Conservation (phyloP, 805 yeast species). For the Kodamaea laetipori region DNA sequence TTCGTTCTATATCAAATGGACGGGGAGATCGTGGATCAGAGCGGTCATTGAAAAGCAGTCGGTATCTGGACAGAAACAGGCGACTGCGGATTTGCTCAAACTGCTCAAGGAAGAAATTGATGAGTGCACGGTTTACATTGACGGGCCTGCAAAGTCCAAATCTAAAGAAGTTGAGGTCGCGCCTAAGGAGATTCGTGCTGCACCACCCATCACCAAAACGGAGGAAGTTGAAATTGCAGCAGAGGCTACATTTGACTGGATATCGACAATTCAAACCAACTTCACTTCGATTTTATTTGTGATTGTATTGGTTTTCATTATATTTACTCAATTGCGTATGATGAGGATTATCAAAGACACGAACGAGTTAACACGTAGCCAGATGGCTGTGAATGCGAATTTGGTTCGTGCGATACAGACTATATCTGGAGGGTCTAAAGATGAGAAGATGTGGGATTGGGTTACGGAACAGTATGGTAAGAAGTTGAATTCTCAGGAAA, state of each 20-base stretch:
- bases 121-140: conserved; percentile 22
- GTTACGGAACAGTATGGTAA: conserved; percentile 20
- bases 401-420: conserved; percentile 12
- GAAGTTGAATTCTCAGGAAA: conserved; percentile 20
- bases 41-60: conserved; percentile 75
- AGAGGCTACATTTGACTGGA: conserved; percentile 2
- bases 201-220: conserved; percentile 13
- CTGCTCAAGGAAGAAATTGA: conserved; percentile 46
- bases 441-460: conserved; percentile 26
- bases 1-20: conserved; percentile 65
- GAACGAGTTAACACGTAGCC: conserved; percentile 23
- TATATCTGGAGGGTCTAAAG: neutral
- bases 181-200: conserved; percentile 10
- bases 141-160: conserved; percentile 20
- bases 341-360: conserved; percentile 23
- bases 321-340: conserved; percentile 24
- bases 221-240: neutral
- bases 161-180: neutral
- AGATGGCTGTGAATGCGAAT: conserved; percentile 21
- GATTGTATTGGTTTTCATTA: conserved; percentile 23
- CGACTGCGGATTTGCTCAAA: conserved; percentile 51
- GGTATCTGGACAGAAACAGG: conserved; percentile 69
- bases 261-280: conserved; percentile 11
- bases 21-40: conserved; percentile 77
- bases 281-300: conserved; percentile 18